Base-by-base conservation (phyloP, 495 filamentous ascomycete species). In the Lophiotrema nucula region DNA sequence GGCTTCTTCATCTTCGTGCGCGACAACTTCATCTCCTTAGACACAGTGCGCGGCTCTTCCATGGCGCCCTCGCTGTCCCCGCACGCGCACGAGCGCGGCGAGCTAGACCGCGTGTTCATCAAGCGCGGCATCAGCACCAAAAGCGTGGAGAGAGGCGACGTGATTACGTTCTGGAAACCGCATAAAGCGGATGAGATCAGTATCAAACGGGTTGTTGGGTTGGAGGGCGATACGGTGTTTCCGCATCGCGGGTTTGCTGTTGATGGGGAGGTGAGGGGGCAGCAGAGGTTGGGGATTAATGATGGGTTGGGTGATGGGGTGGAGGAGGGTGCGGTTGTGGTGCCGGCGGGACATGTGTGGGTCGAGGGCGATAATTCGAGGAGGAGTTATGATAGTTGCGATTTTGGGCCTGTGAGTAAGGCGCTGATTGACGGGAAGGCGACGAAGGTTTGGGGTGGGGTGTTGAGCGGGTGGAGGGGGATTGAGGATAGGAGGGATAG, bases 341-440 rank as follows among this genome's bases (percentile, higher is more conserved):
- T 74, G 27, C 72, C 72, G 27, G 47, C 53, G 47, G 66, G 66
- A 16, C 72, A 74, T 67, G 44, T 74, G 2, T 74, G 72, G 72
- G 68, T 74, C 10, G 72, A 74, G 47, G 72, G 72, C 2, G 72
- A 74, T 57, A 69, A 71, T 61, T 67, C 64, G 68, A 51, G 67
- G 46, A 53, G 57, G 37, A 70, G 48, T 12, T 51, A 19, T 44
- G 72, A 74, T 65, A 71, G 68, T 47, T 60, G 65, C 58, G 56
- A 68, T 41, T 71, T 70, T 61, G 72, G 72, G 18, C 71, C 72
- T 10, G 52, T 74, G 6, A 60, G 61, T 54, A 37, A 31, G 39
- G 58, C 15, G 24, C 24, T 68, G 43, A 43, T 68, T 5, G 54
- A 50, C 47, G 65, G 65, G 37, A 60, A 49, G 52, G 62, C 62